Base-by-base conservation (phyloP, 441 rosid genomes). In the Flueggea neowawraea region DNA sequence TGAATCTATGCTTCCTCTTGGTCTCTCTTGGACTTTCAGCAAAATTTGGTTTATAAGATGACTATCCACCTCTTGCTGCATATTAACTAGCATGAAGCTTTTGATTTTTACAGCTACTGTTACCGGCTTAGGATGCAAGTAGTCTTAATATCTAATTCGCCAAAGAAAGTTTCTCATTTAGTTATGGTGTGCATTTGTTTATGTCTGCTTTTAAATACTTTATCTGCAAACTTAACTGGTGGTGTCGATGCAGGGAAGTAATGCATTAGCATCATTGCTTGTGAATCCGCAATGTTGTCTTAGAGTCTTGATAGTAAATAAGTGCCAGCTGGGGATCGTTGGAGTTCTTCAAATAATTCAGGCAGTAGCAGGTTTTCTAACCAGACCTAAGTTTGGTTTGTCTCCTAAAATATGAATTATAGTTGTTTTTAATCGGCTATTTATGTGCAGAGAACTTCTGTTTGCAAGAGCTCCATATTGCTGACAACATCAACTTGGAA, bases 401-500 rank as follows among this genome's bases (percentile, higher is more conserved):
- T 44, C 47, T 41, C 54, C 54, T 15, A 10, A 41, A 44, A 8
- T 31, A 22, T 52, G 48, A 12, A 50, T 55, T 13, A 45, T 48
- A 2, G 15, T 58, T 10, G 54, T 32, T 57, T 48, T 60, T 54
- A 16, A 56, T 58, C 43, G 7, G 1, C 43, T 55, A 45, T 60
- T 47, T 28, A 39, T 16, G 5, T 59, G 64, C 87, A 95, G 99
- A 73, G 69, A 89, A 85, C 68, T 72, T 80, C 67, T 69, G 72
- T 61, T 76, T 95, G 28, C 86, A 86, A 76, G 96, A 95, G 81
- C 90, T 95, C 69, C 63, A 79, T 80, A 80, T 91, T 61, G 88
- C 93, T 32, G 77, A 77, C 51, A 95, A 91, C 70, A 73, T 67
- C 14, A 58, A 72, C 50, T 55, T 39, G 44, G 80, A 74, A 33